These are phyloP conservation scores for Breviolum minutum DNA, from an alignment of 73 alveolate species.

Conservation along the genomic window DNA sequence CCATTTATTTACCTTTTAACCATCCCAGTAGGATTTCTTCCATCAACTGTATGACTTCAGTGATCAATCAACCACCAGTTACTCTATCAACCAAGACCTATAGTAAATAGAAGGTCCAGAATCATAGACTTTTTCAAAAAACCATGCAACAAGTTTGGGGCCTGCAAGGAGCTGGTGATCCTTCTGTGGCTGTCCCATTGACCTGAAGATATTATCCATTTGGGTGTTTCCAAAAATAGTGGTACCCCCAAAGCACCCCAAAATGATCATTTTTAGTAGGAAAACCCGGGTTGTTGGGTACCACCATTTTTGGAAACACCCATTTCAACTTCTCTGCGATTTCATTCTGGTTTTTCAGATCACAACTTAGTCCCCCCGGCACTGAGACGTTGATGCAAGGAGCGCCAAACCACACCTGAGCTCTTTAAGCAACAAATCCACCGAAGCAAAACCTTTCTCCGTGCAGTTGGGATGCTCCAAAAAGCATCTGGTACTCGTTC, in stretches of 20 bases:
- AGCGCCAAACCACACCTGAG: constrained; percentile 58
- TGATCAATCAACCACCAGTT: no score
- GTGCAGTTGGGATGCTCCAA: constrained; percentile 28
- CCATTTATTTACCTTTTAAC: no score
- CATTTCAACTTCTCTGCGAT: neutral
- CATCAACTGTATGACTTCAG: no score
- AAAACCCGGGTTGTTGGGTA: no score
- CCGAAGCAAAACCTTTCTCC: neutral
- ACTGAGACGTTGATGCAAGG: constrained; percentile 75
- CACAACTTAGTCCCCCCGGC: neutral
- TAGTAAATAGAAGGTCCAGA: neutral
- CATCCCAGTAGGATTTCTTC: no score
- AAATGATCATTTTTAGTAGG: no score
- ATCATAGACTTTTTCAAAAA: neutral
- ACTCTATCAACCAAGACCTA: no score
- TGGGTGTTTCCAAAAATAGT: no score
- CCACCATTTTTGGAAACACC: no score
- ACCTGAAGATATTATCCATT: neutral
- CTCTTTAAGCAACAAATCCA: neutral
- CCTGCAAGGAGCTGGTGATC: constrained; percentile 36
- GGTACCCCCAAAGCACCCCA: no score
- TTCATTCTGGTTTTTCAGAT: no score
- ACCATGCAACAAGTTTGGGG: neutral
- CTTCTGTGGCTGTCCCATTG: constrained; percentile 57
- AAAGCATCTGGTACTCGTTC: constrained; percentile 71